These are phyloP conservation scores for Aristolochia fimbriata DNA, from an alignment of 164 flowering plant genomes.

Conservation along the genomic window DNA sequence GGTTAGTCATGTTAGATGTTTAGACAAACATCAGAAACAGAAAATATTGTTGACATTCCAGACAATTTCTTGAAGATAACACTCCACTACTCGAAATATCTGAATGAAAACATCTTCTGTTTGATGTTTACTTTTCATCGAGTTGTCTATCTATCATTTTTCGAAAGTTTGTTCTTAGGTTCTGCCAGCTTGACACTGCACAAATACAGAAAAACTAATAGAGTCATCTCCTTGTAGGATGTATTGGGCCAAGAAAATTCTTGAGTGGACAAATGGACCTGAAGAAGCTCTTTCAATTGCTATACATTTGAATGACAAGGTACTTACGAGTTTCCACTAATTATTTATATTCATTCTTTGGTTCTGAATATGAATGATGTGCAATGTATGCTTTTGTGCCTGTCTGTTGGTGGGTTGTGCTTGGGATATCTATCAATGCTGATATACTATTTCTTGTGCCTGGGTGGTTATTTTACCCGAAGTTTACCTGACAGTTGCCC, in stretches of 20 bases:
- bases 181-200: not conserved
- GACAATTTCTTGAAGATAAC: no score
- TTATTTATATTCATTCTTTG: not conserved
- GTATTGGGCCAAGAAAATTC: slow-evolving; percentile 99
- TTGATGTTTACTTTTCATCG: no score
- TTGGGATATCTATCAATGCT: not conserved
- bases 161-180: no score
- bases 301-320: slow-evolving; percentile 88
- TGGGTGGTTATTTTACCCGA: not conserved
- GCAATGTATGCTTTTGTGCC: not conserved
- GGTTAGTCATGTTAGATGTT: no score
- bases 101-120: no score
- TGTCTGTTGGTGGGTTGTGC: not conserved
- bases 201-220: not conserved
- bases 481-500: not conserved
- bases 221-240: slow-evolving; percentile 40
- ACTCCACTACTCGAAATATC: no score
- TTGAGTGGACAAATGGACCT: slow-evolving; percentile 90
- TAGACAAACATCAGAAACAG: no score
- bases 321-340: slow-evolving; percentile 7
- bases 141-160: no score
- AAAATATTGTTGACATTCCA: no score
- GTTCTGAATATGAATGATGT: not conserved
- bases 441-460: not conserved
- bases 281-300: slow-evolving; percentile 79